A percentile compares a stretch with the other conserved stretches of the same genome.
Conservation (phyloP, 805 yeast genomes). For the Zygosaccharomyces pseudorouxii region DNA sequence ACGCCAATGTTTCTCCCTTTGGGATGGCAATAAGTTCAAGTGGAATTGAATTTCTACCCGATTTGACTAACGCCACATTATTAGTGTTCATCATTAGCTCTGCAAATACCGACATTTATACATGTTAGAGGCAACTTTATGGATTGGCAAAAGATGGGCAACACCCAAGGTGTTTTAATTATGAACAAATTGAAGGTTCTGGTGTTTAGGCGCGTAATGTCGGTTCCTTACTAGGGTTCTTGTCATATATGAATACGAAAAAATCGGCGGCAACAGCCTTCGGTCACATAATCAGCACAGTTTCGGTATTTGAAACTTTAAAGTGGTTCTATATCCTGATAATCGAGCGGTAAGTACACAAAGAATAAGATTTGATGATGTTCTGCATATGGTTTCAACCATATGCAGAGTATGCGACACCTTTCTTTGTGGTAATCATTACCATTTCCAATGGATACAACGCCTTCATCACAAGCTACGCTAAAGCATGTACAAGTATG, state of each 20-base stretch:
- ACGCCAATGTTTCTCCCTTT: constrained; percentile 77
- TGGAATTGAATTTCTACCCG: constrained; percentile 62
- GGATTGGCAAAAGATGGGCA: constrained; percentile 64
- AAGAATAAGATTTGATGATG: constrained; percentile 51
- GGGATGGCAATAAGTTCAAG: constrained; percentile 70
- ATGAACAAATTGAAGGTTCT: constrained; percentile 74
- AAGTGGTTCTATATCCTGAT: constrained; percentile 71
- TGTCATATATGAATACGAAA: constrained; percentile 69
- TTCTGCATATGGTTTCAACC: constrained; percentile 68
- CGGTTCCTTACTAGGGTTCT: constrained; percentile 50
- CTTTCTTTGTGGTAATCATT: constrained; percentile 49
- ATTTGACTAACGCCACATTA: constrained; percentile 72
- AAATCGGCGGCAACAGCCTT: constrained; percentile 54
- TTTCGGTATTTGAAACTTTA: constrained; percentile 67
- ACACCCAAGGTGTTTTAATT: constrained; percentile 65
- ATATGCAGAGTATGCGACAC: constrained; percentile 57
- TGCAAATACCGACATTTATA: constrained; percentile 72
- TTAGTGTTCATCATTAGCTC: constrained; percentile 76
- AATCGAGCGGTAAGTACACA: constrained; percentile 61
- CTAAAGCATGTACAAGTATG: constrained; percentile 54
- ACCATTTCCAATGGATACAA: constrained; percentile 67
- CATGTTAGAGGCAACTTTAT: constrained; percentile 70
- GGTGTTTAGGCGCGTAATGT: constrained; percentile 46
- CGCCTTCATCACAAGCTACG: constrained; percentile 65
- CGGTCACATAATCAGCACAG: constrained; percentile 68